Evolutionary conservation across 2,329 filamentous ascomycete species (phyloP).

Genomic region (Albophoma yamanashiensis): DNA sequence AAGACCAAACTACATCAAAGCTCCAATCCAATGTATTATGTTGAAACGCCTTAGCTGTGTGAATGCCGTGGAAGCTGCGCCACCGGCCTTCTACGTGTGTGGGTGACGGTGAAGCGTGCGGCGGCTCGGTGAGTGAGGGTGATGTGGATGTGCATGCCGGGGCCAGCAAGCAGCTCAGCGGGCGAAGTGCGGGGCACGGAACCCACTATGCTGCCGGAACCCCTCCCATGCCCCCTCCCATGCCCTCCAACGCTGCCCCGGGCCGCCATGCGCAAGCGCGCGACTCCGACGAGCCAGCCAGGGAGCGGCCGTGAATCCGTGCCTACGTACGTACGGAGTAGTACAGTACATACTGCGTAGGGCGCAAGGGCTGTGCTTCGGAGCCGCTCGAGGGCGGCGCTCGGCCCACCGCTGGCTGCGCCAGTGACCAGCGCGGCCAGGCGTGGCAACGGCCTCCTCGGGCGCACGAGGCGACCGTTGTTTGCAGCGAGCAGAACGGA

Average conservation of each 20-base stretch:
- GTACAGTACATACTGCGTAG: too few relatives aligned
- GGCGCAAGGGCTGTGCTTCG: background rate
- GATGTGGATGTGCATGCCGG: background rate
- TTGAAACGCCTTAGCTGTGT: background rate
- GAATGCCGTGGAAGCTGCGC: background rate
- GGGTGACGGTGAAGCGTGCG: background rate
- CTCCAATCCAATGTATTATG: background rate
- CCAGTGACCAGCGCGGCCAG: background rate
- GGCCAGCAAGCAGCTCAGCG: background rate
- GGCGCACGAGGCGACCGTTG: background rate
- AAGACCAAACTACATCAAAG: background rate
- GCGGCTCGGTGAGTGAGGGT: background rate
- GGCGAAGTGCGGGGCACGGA: background rate
- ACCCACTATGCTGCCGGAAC: background rate
- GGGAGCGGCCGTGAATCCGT: background rate
- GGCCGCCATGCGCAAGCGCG: background rate
- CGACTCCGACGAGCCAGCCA: background rate
- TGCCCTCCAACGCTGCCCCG: background rate
- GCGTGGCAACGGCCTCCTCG: background rate
- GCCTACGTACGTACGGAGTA: too few relatives aligned
- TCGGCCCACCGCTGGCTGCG: background rate
- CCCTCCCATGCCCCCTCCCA: background rate
- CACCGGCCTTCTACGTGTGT: background rate
- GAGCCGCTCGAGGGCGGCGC: background rate
- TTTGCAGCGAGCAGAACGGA: background rate